Evolutionary conservation across 805 yeast species (phyloP).

Genomic region (Blastobotrys americana): DNA sequence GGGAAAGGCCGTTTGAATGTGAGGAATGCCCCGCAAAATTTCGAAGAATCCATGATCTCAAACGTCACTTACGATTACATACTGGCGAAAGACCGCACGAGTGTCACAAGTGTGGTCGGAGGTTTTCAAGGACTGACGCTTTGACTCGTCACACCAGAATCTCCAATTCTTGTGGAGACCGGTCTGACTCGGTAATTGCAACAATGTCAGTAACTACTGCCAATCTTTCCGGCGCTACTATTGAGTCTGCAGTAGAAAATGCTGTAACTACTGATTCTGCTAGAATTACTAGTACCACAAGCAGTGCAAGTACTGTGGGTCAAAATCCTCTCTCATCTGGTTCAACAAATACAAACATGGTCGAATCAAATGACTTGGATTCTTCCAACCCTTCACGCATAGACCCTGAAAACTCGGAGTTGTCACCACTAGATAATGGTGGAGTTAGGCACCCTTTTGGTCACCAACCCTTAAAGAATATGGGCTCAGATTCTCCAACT

Average conservation of each 20-base stretch:
- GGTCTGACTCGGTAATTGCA: background rate
- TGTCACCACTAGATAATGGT: background rate
- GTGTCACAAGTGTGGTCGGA: constrained; percentile 54
- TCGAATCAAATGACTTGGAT: background rate
- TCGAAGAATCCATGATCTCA: constrained; percentile 68
- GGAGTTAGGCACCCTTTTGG: background rate
- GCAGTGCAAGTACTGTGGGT: background rate
- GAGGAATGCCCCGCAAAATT: constrained; percentile 53
- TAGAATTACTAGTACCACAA: background rate
- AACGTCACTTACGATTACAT: constrained; percentile 67
- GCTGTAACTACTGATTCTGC: background rate
- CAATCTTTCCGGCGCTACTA: background rate
- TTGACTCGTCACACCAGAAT: constrained; percentile 55
- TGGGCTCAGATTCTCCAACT: background rate
- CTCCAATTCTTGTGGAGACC: background rate
- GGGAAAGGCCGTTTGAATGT: constrained; percentile 58
- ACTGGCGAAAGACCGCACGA: constrained; percentile 65
- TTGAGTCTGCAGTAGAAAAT: background rate
- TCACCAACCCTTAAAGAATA: background rate
- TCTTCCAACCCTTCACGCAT: background rate
- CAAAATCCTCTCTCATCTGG: too few species aligned
- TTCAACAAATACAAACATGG: background rate
- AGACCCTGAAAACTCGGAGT: background rate
- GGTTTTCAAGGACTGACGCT: constrained; percentile 72
- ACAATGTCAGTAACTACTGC: background rate